phyloP scores from a whole-genome alignment of 192 early-diverging fungal genomes.

The Mortierella claussenii region DNA sequence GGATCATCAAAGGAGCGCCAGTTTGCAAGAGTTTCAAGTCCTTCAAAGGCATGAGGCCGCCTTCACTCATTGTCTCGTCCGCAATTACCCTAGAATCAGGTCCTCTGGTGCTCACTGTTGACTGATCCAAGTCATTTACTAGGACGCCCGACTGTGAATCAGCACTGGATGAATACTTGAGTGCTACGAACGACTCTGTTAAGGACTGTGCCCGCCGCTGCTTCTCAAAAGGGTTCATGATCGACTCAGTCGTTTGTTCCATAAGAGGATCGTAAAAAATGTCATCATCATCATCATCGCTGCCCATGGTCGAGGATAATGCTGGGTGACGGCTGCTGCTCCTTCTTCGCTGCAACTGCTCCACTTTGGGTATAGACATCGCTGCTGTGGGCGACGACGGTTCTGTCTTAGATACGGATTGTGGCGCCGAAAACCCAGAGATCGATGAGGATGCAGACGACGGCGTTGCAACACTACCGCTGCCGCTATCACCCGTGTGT shows the following conservation, averaged over 20 bases:
- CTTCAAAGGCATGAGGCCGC: conserved; percentile 57
- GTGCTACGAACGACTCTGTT: conserved; percentile 63
- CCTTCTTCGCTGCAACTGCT: not conserved
- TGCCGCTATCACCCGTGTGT: too few species aligned
- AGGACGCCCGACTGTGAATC: conserved; percentile 51
- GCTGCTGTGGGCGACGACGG: conserved; percentile 21
- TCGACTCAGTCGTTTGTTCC: conserved; percentile 17
- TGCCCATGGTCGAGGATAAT: not conserved
- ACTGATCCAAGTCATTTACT: conserved; percentile 23
- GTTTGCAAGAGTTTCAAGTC: conserved; percentile 65
- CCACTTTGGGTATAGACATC: conserved; percentile 29
- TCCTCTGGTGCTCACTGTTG: conserved; percentile 20
- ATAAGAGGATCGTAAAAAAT: conserved; percentile 43
- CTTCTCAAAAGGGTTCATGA: conserved; percentile 37
- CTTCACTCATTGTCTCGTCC: conserved; percentile 59
- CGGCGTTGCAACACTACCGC: not conserved
- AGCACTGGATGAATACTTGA: conserved; percentile 60
- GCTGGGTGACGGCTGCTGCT: conserved; percentile 1
- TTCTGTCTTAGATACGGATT: conserved; percentile 12
- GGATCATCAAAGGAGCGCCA: conserved; percentile 73
- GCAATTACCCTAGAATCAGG: conserved; percentile 45
- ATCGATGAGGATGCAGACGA: not conserved
- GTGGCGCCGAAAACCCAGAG: not conserved
- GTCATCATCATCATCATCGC: conserved; percentile 34
- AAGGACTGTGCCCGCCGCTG: conserved; percentile 41